These are phyloP conservation scores for Kingdonia uniflora DNA, from an alignment of 164 flowering plant genomes.

Conservation along the genomic window DNA sequence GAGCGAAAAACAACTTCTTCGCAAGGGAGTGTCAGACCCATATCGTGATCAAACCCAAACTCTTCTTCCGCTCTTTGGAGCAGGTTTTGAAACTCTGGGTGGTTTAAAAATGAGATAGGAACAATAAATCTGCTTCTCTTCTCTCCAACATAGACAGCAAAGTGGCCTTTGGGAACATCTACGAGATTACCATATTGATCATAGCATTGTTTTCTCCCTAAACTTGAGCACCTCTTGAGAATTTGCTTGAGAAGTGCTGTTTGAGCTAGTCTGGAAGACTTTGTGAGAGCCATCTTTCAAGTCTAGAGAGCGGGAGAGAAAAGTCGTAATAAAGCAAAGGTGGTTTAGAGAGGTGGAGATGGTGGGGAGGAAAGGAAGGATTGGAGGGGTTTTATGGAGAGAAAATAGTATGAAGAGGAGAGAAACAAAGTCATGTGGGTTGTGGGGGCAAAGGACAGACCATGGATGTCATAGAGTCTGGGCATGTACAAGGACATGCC, in stretches of 20 bases:
- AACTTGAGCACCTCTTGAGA: slow-evolving; percentile 65
- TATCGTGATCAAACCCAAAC: slow-evolving; percentile 67
- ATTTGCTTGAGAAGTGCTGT: slow-evolving; percentile 55
- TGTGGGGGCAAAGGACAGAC: slow-evolving; percentile 42
- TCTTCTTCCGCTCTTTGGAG: slow-evolving; percentile 72
- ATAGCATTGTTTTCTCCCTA: slow-evolving; percentile 39
- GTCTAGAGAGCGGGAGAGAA: no score
- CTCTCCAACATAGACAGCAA: slow-evolving; percentile 65
- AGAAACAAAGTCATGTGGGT: slow-evolving; percentile 34
- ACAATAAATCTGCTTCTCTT: slow-evolving; percentile 55
- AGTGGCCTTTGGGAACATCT: slow-evolving; percentile 80
- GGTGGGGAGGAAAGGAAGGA: slow-evolving; percentile 13
- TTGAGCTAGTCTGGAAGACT: slow-evolving; percentile 42
- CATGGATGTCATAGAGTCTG: slow-evolving; percentile 28
- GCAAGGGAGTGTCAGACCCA: slow-evolving; percentile 73
- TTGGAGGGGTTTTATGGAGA: slow-evolving; percentile 26
- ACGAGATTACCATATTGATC: slow-evolving; percentile 42
- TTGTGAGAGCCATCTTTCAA: slow-evolving; percentile 42
- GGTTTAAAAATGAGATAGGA: slow-evolving; percentile 50
- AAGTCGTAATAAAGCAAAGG: neutral
- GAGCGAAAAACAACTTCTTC: slow-evolving; percentile 57
- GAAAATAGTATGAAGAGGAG: slow-evolving; percentile 2
- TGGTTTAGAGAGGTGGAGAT: neutral
- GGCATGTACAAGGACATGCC: slow-evolving; percentile 30
- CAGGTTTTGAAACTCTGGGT: slow-evolving; percentile 50